Evolutionary conservation across 331 rosid genomes (phyloP), one percentile per base, ranked within the genome.

Genomic region (Rhamnella rubrinervis): DNA sequence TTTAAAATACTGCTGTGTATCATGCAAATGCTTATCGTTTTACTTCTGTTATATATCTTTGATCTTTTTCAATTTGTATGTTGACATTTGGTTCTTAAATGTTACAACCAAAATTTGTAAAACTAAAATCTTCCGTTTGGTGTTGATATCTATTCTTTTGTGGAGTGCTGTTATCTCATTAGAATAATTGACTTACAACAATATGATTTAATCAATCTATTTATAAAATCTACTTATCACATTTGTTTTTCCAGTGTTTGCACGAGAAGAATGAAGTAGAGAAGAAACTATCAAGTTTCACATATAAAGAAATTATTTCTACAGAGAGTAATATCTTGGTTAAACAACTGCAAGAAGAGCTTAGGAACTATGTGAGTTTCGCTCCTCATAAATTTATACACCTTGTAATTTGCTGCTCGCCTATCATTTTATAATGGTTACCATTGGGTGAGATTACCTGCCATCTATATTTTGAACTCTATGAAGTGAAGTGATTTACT

Each of bases 311-410:
- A 78, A 87, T 67, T 68, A 41, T 72, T 72, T 70, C 83, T 71
- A 56, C 86, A 1, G 85, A 81, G 50, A 64, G 70, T 76, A 62
- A 77, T 78, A 67, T 65, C 70, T 80, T 93, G 81, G 81, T 91
- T 59, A 93, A 91, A 77, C 87, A 88, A 78, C 80, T 93, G 77
- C 98, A 93, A 38, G 91, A 91, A 69, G 96, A 91, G 80, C 96
- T 93, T 72, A 87, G 82, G 50, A 88, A 80, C 83, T 91, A 77
- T 67, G 98, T 93, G 80, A 71, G 98, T 75, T 66, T 74, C 44
- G 60, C 61, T 72, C 71, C 63, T 57, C 11, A 19, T 59, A 17
- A 7, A 21, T 60, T 61, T 28, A 6, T 35, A 61, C 49, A 53
- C 63, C 49, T 78, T 55, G 44, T 26, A 68, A 28, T 41, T 14